Percentiles rank a stretch among this genome's conserved stretches.
Conservation (phyloP, 345 rosid genomes). For the Tarenaya hassleriana region DNA sequence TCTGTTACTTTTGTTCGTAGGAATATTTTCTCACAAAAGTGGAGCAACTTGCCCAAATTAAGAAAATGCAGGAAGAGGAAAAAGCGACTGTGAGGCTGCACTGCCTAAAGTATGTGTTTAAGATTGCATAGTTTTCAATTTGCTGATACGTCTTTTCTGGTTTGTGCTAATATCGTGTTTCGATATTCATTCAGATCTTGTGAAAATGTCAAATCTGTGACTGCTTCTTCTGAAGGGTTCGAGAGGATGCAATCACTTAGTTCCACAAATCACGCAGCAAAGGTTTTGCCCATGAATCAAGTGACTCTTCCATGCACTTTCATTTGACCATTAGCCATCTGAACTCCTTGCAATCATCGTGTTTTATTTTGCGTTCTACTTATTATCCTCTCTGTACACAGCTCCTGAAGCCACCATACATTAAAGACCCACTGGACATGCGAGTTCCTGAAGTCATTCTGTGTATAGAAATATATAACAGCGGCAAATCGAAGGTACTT, state of each 20-base stretch:
- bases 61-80: slow-evolving; percentile 77
- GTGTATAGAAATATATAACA: slow-evolving; percentile 64
- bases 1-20: slow-evolving; percentile 32
- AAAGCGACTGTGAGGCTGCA: slow-evolving; percentile 56
- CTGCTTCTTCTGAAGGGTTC: slow-evolving; percentile 30
- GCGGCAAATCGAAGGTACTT: slow-evolving; percentile 44
- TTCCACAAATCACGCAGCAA: slow-evolving; percentile 38
- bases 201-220: slow-evolving; percentile 29
- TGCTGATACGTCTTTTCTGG: slow-evolving; percentile 13
- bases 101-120: slow-evolving; percentile 51
- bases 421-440: slow-evolving; percentile 32
- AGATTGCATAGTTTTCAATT: slow-evolving; percentile 4
- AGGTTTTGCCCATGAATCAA: slow-evolving; percentile 33
- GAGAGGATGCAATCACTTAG: slow-evolving; percentile 52
- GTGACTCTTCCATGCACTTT: slow-evolving; percentile 10
- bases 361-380: slow-evolving; percentile 12
- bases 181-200: slow-evolving; percentile 25
- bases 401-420: slow-evolving; percentile 39
- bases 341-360: background rate
- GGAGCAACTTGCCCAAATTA: slow-evolving; percentile 55
- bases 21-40: slow-evolving; percentile 45
- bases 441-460: slow-evolving; percentile 58
- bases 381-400: slow-evolving; percentile 14
- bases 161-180: slow-evolving; percentile 20
- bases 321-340: slow-evolving; percentile 1